Conservation (phyloP, 192 early-diverging fungal genomes). For the Rhizoclosmatium globosum region DNA sequence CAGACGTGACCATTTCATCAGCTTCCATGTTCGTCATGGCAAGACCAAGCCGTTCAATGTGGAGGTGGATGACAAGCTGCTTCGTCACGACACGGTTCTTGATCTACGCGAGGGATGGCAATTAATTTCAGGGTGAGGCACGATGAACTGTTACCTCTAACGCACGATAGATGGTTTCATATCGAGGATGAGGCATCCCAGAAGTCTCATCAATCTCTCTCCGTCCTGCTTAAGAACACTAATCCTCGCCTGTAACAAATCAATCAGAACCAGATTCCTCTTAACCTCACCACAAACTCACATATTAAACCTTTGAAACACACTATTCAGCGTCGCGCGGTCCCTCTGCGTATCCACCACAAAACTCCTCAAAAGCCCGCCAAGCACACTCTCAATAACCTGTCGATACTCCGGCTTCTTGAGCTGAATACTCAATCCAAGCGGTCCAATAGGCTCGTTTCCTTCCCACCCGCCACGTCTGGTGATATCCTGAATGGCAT, state of each 20-base stretch:
- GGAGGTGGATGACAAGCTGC: constrained; percentile 47
- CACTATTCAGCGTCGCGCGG: constrained; percentile 6
- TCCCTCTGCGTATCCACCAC: constrained; percentile 49
- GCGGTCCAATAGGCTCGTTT: constrained; percentile 63
- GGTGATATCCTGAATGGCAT: constrained; percentile 75
- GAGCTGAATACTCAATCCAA: constrained; percentile 57
- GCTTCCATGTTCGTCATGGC: constrained; percentile 49
- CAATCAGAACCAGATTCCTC: no score
- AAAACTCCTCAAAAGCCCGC: constrained; percentile 42
- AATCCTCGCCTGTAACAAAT: constrained; percentile 4
- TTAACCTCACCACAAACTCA: background rate
- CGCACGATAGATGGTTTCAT: constrained; percentile 38
- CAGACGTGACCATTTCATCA: constrained; percentile 37
- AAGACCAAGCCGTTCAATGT: constrained; percentile 52
- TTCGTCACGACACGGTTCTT: constrained; percentile 34
- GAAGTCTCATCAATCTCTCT: background rate
- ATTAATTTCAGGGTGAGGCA: no score
- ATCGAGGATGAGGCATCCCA: background rate
- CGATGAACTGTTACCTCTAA: no score
- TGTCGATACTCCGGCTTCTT: constrained; percentile 30
- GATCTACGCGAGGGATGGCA: constrained; percentile 29
- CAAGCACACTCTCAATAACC: constrained; percentile 48
- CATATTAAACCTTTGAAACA: background rate
- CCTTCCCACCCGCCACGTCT: constrained; percentile 75
- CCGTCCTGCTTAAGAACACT: constrained; percentile 20